Evolutionary conservation across 1,284 basidiomycete genomes (phyloP).

Genomic region (Tylopilus sp.): DNA sequence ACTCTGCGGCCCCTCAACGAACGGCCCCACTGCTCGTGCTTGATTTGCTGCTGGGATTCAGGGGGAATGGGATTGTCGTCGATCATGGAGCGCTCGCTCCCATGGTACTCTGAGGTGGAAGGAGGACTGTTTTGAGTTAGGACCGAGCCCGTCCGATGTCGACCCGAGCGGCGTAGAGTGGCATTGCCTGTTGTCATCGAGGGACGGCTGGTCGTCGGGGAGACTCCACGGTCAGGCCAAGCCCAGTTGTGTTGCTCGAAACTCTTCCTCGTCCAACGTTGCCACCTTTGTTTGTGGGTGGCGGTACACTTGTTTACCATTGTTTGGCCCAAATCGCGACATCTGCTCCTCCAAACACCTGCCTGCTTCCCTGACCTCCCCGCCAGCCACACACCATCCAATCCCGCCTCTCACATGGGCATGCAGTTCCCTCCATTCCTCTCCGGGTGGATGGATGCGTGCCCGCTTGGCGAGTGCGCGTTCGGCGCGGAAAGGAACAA

Average conservation of each 20-base stretch:
- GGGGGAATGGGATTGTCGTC: constrained; percentile 36
- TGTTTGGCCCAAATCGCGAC: constrained; percentile 26
- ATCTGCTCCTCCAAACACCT: constrained; percentile 26
- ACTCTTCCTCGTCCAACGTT: constrained; percentile 12
- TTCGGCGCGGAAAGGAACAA: constrained; percentile 1
- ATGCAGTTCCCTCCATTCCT: not conserved
- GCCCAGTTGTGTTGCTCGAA: constrained; percentile 17
- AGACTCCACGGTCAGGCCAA: constrained; percentile 17
- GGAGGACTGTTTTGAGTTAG: constrained; percentile 32
- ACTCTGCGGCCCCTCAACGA: constrained; percentile 50
- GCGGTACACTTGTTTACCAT: constrained; percentile 28
- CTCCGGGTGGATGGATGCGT: not conserved
- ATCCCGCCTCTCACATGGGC: not conserved
- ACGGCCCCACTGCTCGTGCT: constrained; percentile 32
- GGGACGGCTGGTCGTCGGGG: constrained; percentile 36
- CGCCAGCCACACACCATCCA: constrained; percentile 13
- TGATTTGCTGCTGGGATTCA: constrained; percentile 32
- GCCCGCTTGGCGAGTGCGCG: not conserved
- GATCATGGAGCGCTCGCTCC: constrained; percentile 51
- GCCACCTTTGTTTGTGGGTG: constrained; percentile 36
- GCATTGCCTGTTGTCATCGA: constrained; percentile 23
- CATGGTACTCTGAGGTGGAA: constrained; percentile 70
- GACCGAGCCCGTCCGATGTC: constrained; percentile 34
- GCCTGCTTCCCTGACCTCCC: constrained; percentile 22
- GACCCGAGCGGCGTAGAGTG: constrained; percentile 42